phyloP scores from a whole-genome alignment of 306 rosid genomes.

The Prunus armeniaca region DNA sequence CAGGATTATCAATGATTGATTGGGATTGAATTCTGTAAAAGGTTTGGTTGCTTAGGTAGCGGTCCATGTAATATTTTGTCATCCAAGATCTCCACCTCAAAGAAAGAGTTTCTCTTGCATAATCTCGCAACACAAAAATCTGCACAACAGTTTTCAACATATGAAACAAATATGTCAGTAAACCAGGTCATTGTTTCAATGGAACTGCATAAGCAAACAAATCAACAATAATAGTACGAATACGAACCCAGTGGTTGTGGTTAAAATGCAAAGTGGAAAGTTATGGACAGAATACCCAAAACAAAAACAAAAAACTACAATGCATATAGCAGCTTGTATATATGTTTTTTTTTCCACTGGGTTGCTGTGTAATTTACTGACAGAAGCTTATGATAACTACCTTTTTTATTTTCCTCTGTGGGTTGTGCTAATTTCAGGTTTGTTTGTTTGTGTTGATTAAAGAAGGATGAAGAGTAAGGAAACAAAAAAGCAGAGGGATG shows the following conservation, averaged over 20 bases:
- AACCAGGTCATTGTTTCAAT: conserved; percentile 6
- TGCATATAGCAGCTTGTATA: not conserved
- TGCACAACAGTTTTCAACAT: conserved; percentile 30
- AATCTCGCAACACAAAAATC: conserved; percentile 91
- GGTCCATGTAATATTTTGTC: conserved; percentile 94
- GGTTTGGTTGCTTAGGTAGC: conserved; percentile 72
- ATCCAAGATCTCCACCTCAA: conserved; percentile 99
- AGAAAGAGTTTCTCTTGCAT: conserved; percentile 82
- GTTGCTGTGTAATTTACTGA: not conserved
- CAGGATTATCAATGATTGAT: conserved; percentile 93
- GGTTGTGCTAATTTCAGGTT: not conserved
- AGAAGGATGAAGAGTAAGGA: conserved; percentile 30
- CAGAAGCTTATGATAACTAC: not conserved
- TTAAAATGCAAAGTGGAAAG: conserved; percentile 1
- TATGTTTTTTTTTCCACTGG: not conserved
- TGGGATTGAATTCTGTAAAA: conserved; percentile 95
- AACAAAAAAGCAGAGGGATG: conserved; percentile 52
- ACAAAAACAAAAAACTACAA: not conserved
- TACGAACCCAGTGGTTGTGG: not conserved
- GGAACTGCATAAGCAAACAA: not conserved
- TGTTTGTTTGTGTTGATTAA: not conserved
- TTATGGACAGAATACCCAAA: not conserved
- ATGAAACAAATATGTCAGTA: conserved; percentile 25
- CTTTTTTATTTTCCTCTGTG: not conserved
- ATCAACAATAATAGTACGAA: not conserved